Evolutionary conservation across 1,284 basidiomycete genomes (phyloP), one percentile per base, ranked within the genome.

Genomic region (Peniophora sp.): DNA sequence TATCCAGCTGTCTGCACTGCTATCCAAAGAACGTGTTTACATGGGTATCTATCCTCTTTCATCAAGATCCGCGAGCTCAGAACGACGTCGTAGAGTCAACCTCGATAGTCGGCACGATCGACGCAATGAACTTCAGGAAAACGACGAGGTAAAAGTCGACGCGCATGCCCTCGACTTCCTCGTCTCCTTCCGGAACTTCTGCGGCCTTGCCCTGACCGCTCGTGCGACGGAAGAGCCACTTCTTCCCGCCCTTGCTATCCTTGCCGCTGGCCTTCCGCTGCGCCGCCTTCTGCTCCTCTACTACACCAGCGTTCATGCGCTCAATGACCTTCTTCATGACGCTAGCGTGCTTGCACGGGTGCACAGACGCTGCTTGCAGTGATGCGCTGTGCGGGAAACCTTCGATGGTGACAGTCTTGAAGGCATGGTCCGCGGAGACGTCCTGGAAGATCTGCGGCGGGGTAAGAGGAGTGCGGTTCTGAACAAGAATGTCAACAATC

Each of bases 261-360:
- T 77, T 78, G 27, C 27, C 55, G 14, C 51, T 17, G 6, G 69
- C 61, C 60, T 80, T 80, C 59, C 77, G 73, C 55, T 77, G 73
- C 35, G 79, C 75, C 12, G 27, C 27, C 49, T 83, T 76, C 64
- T 90, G 86, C 65, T 89, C 84, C 52, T 85, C 88, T 45, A 88
- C 78, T 43, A 91, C 84, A 55, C 83, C 84, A 66, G 85, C 83
- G 68, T 98, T 97, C 94, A 99, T 98, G 51, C 95, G 80, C 67
- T 97, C 95, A 63, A 99, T 97, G 58, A 99, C 93, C 69, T 98
- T 99, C 78, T 97, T 97, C 97, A 99, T 99, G 50, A 99, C 97
- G 65, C 85, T 92, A 0, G 95, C 92, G 66, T 99, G 96, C 67
- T 97, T 97, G 82, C 96, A 99, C 1, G 96, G 96, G 65, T 99